Evolutionary conservation across 768 basidiomycete species (phyloP), one percentile per base, ranked within the genome.

Genomic region (Cantharellus cinnabarinus): DNA sequence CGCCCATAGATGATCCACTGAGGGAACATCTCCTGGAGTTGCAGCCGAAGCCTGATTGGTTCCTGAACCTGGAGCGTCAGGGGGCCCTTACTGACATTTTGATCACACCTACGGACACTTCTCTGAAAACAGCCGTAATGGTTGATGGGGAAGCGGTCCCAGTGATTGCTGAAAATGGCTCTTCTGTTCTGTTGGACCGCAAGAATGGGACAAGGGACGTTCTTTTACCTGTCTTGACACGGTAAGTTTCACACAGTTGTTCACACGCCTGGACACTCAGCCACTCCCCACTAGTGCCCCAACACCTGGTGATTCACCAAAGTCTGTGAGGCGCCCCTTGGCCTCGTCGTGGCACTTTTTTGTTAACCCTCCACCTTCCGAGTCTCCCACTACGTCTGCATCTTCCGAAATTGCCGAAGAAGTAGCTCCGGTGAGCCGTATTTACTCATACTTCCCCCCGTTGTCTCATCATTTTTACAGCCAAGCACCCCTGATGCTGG

Each of bases 1-100:
- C 81, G 51, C 77, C 82, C 40, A 77, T 93, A 41, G 72, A 77
- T 54, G 88, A 94, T 69, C 91, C 91, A 5, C 71, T 94, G 62
- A 85, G 83, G 35, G 83, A 82, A 14, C 79, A 82, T 70, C 75
- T 72, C 58, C 76, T 75, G 51, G 72, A 71, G 15, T 77, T 80
- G 3, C 77, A 79, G 60, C 71, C 75, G 41, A 81, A 77, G 62
- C 86, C 90, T 4, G 71, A 70, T 51, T 94, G 93, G 91, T 71
- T 86, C 58, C 65, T 75, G 29, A 77, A 80, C 55, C 69, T 89
- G 59, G 77, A 81, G 64, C 64, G 68, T 5, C 63, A 68, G 34
- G 78, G 79, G 0, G 79, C 76, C 38, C 67, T 81, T 34, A 78
- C 85, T 41, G 77, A 81, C 48, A 66, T 77, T 56, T 72, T 71